Conservation (phyloP, 1,139 yeast genomes). For the Tardiomyces blankii region DNA sequence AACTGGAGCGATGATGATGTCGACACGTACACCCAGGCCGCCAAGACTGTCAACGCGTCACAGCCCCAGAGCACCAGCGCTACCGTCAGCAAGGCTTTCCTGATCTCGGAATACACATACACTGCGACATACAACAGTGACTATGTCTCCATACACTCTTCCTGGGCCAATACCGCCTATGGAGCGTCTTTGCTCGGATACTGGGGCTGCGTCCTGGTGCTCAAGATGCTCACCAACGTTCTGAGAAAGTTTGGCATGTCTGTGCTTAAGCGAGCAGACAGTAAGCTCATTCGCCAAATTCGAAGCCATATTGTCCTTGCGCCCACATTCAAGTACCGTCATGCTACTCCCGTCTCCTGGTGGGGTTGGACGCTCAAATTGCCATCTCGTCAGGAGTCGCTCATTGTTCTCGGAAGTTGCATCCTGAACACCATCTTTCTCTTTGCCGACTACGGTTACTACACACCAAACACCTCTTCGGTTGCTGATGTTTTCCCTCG, state of each 20-base stretch:
- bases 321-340: slow-evolving; percentile 34
- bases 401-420: slow-evolving; percentile 36
- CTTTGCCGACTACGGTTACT: slow-evolving; percentile 17
- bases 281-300: slow-evolving; percentile 24
- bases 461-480: slow-evolving; percentile 6
- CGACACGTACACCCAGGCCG: background rate
- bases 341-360: slow-evolving; percentile 27
- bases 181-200: background rate
- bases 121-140: background rate
- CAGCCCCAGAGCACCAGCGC: background rate
- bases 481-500: slow-evolving; percentile 10
- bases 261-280: slow-evolving; percentile 24
- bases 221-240: slow-evolving; percentile 6
- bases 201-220: slow-evolving; percentile 5
- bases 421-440: slow-evolving; percentile 31
- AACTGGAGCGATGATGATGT: background rate
- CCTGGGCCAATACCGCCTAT: background rate
- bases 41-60: background rate
- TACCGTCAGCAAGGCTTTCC: background rate
- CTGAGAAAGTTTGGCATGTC: slow-evolving; percentile 21
- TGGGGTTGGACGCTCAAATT: slow-evolving; percentile 24
- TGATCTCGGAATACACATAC: background rate
- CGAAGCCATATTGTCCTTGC: slow-evolving; percentile 38
- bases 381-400: slow-evolving; percentile 53
- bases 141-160: background rate